Evolutionary conservation across 306 rosid genomes (phyloP).

Genomic region (Dryas alaskensis): DNA sequence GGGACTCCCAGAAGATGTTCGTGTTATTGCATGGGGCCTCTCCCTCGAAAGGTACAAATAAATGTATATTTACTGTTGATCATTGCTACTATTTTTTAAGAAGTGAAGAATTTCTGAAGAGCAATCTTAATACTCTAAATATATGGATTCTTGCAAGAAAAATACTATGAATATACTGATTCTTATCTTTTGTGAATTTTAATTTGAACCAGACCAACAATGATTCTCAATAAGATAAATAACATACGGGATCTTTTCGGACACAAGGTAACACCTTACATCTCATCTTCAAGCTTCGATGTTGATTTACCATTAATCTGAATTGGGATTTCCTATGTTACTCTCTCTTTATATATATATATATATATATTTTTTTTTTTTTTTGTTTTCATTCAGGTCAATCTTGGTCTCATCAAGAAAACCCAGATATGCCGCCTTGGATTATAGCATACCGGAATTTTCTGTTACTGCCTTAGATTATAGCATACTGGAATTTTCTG

Average conservation of each 20-base stretch:
- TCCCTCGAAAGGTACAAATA: conserved; percentile 83
- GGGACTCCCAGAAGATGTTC: conserved; percentile 98
- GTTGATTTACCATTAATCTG: conserved; percentile 10
- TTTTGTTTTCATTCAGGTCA: conserved; percentile 42
- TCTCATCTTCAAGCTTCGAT: background rate
- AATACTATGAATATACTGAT: background rate
- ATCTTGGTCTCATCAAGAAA: conserved; percentile 84
- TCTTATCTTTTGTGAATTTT: background rate
- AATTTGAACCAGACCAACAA: conserved; percentile 72
- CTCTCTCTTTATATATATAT: conserved; percentile 8
- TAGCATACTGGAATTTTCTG: background rate
- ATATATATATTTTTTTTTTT: too few relatives aligned
- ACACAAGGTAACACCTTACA: conserved; percentile 55
- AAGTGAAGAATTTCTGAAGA: background rate
- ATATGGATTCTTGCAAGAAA: background rate
- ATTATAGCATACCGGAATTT: conserved; percentile 20
- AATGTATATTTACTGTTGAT: background rate
- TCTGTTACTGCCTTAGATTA: conserved; percentile 42
- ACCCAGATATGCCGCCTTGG: conserved; percentile 85
- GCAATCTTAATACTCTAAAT: background rate
- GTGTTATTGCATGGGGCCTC: conserved; percentile 94
- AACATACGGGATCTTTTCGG: conserved; percentile 96
- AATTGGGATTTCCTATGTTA: background rate
- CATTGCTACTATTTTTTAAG: background rate
- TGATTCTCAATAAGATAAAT: conserved; percentile 80